phyloP scores from a whole-genome alignment of 2,329 filamentous ascomycete species.

The Lecanosticta acicola region DNA sequence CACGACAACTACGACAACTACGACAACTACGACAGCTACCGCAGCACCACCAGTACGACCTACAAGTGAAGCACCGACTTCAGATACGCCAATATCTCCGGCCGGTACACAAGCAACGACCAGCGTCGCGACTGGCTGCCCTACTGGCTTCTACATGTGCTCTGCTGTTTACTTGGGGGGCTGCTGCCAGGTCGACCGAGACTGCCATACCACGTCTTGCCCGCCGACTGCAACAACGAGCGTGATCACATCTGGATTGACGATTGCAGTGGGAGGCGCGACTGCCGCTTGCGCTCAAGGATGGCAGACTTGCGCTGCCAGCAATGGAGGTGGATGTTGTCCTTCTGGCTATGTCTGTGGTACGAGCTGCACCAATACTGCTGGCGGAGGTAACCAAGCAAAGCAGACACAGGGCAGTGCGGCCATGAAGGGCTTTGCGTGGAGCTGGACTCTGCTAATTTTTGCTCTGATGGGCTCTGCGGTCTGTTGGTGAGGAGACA shows the following conservation, averaged over 20 bases:
- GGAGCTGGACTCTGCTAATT: constrained; percentile 27
- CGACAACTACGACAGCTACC: constrained; percentile 32
- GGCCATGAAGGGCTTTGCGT: constrained; percentile 17
- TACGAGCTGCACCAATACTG: constrained; percentile 61
- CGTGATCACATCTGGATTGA: constrained; percentile 60
- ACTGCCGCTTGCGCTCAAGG: constrained; percentile 61
- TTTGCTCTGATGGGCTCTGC: background rate
- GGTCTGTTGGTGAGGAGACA: no score
- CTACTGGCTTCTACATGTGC: constrained; percentile 88
- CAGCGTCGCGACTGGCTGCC: constrained; percentile 52
- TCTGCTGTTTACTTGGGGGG: constrained; percentile 72
- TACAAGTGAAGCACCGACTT: constrained; percentile 29
- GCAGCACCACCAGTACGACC: constrained; percentile 40
- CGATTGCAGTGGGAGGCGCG: constrained; percentile 46
- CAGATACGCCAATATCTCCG: constrained; percentile 16
- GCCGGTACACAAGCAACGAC: constrained; percentile 30
- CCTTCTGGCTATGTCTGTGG: constrained; percentile 72
- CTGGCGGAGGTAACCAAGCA: constrained; percentile 51
- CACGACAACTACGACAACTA: constrained; percentile 28
- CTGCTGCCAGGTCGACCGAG: constrained; percentile 80
- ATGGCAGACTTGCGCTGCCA: constrained; percentile 67
- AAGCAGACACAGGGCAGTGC: constrained; percentile 37
- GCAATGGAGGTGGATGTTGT: constrained; percentile 75
- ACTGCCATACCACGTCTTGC: constrained; percentile 78
- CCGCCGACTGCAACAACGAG: constrained; percentile 58